phyloP scores from a whole-genome alignment of 805 yeast species.

The Yarrowia keelungensis region DNA sequence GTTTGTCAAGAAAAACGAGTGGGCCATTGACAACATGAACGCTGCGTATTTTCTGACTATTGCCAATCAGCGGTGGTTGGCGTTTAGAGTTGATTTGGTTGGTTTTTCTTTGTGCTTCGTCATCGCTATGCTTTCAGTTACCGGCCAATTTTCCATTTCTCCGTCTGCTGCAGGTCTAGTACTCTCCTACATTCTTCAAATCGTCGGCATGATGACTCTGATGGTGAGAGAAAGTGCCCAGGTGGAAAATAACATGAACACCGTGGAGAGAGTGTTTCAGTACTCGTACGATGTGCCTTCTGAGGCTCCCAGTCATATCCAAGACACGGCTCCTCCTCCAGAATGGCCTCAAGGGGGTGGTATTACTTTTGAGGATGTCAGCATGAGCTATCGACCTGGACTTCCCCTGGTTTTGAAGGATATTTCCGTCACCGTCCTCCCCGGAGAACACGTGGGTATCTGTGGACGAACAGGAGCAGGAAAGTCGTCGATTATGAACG shows the following conservation, averaged over 20 bases:
- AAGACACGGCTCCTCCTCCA: conserved; percentile 60
- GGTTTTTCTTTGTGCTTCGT: conserved; percentile 61
- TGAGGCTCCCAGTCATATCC: conserved; percentile 64
- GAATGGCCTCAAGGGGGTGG: conserved; percentile 86
- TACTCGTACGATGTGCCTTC: conserved; percentile 65
- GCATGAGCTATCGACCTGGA: conserved; percentile 86
- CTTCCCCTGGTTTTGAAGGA: conserved; percentile 83
- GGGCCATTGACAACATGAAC: conserved; percentile 63
- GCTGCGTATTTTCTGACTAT: conserved; percentile 67
- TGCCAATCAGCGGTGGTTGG: conserved; percentile 76
- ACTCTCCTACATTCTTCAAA: conserved; percentile 62
- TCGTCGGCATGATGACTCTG: conserved; percentile 74
- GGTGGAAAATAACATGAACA: conserved; percentile 76
- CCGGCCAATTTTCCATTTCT: conserved; percentile 61
- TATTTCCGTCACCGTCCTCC: conserved; percentile 68
- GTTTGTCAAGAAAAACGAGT: conserved; percentile 57
- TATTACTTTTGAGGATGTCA: conserved; percentile 73
- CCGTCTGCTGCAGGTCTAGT: conserved; percentile 72
- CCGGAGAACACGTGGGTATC: conserved; percentile 85
- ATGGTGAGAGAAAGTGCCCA: conserved; percentile 70
- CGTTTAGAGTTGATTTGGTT: conserved; percentile 62
- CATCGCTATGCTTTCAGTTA: conserved; percentile 63
- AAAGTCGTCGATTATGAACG: conserved; percentile 93
- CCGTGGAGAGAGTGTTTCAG: conserved; percentile 67
- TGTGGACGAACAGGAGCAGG: conserved; percentile 99